Evolutionary conservation across 495 filamentous ascomycete species (phyloP).

Genomic region (Penicillium egyptiacum): DNA sequence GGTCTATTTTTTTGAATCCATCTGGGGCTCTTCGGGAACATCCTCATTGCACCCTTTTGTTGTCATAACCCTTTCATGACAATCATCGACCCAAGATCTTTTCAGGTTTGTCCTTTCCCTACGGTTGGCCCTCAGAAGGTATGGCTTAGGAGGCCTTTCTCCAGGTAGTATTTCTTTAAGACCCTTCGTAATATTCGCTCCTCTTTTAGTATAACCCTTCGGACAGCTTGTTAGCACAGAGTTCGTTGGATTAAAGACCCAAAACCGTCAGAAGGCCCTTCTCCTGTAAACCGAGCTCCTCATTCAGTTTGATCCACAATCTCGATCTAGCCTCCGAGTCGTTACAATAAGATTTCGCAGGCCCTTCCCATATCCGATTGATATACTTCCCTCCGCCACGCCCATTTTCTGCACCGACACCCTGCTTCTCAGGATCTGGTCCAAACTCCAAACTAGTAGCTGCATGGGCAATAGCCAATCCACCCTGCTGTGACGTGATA

Average conservation of each 20-base stretch:
- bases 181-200: background rate
- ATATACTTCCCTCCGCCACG: constrained; percentile 29
- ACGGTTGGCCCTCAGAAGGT: background rate
- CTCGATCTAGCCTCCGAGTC: constrained; percentile 14
- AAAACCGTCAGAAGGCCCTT: constrained; percentile 19
- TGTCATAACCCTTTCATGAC: background rate
- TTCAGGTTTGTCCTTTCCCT: background rate
- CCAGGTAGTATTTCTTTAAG: background rate
- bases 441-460: constrained; percentile 26
- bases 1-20: constrained; percentile 6
- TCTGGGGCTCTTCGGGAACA: background rate
- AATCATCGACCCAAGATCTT: background rate
- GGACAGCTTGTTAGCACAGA: background rate
- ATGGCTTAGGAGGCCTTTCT: background rate
- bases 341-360: constrained; percentile 12
- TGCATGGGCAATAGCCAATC: constrained; percentile 25
- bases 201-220: too few relatives aligned
- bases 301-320: constrained; percentile 22
- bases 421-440: constrained; percentile 19
- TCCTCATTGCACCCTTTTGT: background rate
- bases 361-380: constrained; percentile 30
- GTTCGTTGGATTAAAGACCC: background rate
- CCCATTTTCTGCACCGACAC: constrained; percentile 10
- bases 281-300: constrained; percentile 20
- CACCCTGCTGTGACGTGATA: constrained; percentile 24